These are phyloP conservation scores for Fusarium sp. DNA, from an alignment of 2,329 filamentous ascomycete genomes.

Conservation along the genomic window DNA sequence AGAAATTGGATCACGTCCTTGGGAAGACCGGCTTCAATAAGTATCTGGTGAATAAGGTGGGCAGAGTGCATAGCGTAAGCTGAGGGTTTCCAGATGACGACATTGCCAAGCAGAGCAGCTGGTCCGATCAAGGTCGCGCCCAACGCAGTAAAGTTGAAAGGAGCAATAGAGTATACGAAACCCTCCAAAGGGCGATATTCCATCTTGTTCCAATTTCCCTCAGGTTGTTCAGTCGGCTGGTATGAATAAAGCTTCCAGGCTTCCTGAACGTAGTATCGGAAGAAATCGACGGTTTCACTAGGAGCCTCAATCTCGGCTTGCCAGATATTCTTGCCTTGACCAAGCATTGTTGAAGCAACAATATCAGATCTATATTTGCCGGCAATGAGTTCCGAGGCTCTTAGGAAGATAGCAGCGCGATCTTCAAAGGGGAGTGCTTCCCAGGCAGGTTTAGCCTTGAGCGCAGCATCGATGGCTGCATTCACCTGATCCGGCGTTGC, in stretches of 20 bases:
- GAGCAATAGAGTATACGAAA: slow-evolving; percentile 58
- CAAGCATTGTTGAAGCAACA: slow-evolving; percentile 34
- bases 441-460: slow-evolving; percentile 33
- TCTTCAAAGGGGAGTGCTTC: slow-evolving; percentile 34
- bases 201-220: slow-evolving; percentile 36
- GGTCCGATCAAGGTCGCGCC: slow-evolving; percentile 55
- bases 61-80: slow-evolving; percentile 53
- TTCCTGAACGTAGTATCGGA: slow-evolving; percentile 44
- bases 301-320: slow-evolving; percentile 38
- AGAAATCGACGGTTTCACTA: slow-evolving; percentile 53
- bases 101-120: slow-evolving; percentile 57
- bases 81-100: slow-evolving; percentile 60
- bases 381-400: slow-evolving; percentile 31
- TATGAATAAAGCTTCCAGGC: slow-evolving; percentile 32
- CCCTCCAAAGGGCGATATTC: slow-evolving; percentile 59
- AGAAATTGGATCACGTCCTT: slow-evolving; percentile 57
- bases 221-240: slow-evolving; percentile 19
- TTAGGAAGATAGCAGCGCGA: slow-evolving; percentile 32
- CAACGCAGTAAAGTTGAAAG: slow-evolving; percentile 61
- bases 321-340: slow-evolving; percentile 38
- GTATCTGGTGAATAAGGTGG: slow-evolving; percentile 56
- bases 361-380: slow-evolving; percentile 38
- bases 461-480: slow-evolving; percentile 30
- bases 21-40: slow-evolving; percentile 58
- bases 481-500: slow-evolving; percentile 39